These are phyloP conservation scores for Venturia nashicola DNA, from an alignment of 2,329 filamentous ascomycete genomes.

Conservation along the genomic window DNA sequence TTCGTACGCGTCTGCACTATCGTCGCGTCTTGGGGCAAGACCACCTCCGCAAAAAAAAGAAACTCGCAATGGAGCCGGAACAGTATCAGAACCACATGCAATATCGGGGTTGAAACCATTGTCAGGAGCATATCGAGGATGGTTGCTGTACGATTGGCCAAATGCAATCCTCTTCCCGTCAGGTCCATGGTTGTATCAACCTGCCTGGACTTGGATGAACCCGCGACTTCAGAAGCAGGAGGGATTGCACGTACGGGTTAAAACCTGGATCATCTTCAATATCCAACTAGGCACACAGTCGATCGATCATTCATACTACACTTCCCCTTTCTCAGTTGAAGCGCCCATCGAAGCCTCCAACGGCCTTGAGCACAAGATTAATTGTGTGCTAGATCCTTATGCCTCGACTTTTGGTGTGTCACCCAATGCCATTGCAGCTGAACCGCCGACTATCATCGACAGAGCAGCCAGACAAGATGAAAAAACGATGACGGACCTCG, in stretches of 20 bases:
- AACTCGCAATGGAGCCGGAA: neutral
- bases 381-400: neutral
- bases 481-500: conserved; percentile 3
- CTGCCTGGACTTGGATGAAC: neutral
- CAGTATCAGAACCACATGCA: conserved; percentile 1
- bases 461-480: neutral
- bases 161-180: conserved; percentile 5
- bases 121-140: conserved; percentile 5
- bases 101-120: conserved; percentile 2
- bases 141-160: conserved; percentile 5
- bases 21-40: too few relatives aligned
- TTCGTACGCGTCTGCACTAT: too few relatives aligned
- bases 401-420: neutral
- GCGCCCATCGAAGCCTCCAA: neutral
- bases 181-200: neutral
- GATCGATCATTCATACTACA: neutral
- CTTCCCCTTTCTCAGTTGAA: neutral
- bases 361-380: neutral
- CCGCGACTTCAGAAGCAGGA: neutral
- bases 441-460: neutral
- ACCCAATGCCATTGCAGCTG: neutral
- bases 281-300: neutral
- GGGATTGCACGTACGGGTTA: neutral
- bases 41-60: too few relatives aligned
- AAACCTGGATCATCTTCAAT: neutral